Evolutionary conservation across 2,329 filamentous ascomycete genomes (phyloP).

Genomic region (Tothia fuscella): DNA sequence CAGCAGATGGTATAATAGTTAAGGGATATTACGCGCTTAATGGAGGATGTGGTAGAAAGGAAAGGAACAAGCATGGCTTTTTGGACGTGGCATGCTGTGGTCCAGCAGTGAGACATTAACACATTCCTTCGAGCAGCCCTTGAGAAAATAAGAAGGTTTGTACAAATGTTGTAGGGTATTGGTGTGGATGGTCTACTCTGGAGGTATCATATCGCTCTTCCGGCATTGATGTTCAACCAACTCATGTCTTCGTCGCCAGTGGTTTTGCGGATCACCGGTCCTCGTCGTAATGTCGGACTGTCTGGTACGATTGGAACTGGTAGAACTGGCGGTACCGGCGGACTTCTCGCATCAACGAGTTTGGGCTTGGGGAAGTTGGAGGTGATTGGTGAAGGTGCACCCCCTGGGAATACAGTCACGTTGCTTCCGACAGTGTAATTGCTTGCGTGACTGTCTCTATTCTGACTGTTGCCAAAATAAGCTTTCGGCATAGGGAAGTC

Average conservation of each 20-base stretch:
- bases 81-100: no score
- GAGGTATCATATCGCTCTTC: constrained; percentile 13
- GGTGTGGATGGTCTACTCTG: no score
- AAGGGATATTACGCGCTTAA: no score
- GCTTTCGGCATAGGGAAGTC: constrained; percentile 3
- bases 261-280: constrained; percentile 6
- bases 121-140: no score
- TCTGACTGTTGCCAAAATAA: neutral
- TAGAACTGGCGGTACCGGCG: neutral
- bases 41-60: no score
- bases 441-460: neutral
- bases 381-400: neutral
- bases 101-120: no score
- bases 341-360: neutral
- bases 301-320: neutral
- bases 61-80: no score
- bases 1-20: no score
- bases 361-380: neutral
- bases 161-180: no score
- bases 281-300: neutral
- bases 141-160: no score
- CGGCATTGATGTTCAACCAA: constrained; percentile 60
- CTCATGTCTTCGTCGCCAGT: constrained; percentile 53
- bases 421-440: neutral
- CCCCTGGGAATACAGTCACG: constrained; percentile 25